Evolutionary conservation across 257 asterid genomes (phyloP).

Genomic region (Petunia axillaris): DNA sequence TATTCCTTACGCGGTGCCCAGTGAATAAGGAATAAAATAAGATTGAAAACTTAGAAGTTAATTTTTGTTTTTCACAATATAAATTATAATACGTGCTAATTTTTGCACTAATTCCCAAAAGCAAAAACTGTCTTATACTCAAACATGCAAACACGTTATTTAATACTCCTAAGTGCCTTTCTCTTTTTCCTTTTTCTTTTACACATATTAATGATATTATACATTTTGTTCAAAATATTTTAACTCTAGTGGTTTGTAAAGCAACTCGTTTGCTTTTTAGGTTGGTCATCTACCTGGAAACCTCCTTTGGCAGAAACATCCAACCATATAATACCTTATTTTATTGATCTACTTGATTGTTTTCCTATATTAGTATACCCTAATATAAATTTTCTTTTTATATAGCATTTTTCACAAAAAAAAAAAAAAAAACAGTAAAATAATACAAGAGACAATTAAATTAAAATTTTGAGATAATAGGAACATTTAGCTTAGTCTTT

Average conservation of each 20-base stretch:
- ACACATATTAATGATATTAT: no score
- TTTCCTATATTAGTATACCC: neutral
- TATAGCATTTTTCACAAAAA: no score
- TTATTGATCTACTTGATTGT: neutral
- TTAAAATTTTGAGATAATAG: no score
- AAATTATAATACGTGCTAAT: neutral
- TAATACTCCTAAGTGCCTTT: neutral
- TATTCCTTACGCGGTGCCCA: no score
- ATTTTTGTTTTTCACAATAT: no score
- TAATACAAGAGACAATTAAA: no score
- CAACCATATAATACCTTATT: neutral
- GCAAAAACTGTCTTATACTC: neutral
- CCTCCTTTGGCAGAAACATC: conserved; percentile 28
- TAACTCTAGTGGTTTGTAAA: conserved; percentile 17
- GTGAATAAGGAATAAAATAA: no score
- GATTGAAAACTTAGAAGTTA: no score
- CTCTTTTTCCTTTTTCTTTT: neutral
- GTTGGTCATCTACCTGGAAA: conserved; percentile 37
- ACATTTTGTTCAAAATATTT: no score
- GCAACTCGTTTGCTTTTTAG: conserved; percentile 33
- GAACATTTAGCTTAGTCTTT: no score
- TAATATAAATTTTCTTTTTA: no score
- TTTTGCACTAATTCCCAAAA: neutral
- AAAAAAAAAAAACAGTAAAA: no score
- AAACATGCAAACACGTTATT: neutral